Conservation (phyloP, 306 rosid genomes). For the Ormosia emarginata region DNA sequence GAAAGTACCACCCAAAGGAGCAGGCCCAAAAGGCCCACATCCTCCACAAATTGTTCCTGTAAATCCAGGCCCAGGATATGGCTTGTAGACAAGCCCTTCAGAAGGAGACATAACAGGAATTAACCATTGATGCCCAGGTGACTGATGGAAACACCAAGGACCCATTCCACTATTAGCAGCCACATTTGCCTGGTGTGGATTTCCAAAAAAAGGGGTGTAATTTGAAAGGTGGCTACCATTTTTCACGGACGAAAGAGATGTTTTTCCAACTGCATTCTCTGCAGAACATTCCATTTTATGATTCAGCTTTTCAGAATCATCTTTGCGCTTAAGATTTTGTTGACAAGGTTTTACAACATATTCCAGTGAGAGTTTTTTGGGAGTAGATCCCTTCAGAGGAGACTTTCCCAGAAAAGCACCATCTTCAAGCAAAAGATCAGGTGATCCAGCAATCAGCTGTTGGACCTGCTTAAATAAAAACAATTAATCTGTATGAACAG, state of each 20-base stretch:
- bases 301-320: slow-evolving; percentile 53
- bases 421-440: slow-evolving; percentile 69
- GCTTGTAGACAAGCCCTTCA: slow-evolving; percentile 95
- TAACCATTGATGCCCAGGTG: slow-evolving; percentile 82
- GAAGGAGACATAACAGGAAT: slow-evolving; percentile 88
- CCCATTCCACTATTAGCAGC: slow-evolving; percentile 49
- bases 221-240: slow-evolving; percentile 55
- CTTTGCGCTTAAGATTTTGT: slow-evolving; percentile 38
- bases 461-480: slow-evolving; percentile 72
- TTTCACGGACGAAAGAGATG: slow-evolving; percentile 54
- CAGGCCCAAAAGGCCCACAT: slow-evolving; percentile 57
- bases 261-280: slow-evolving; percentile 81
- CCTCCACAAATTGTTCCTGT: slow-evolving; percentile 60
- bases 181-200: slow-evolving; percentile 38
- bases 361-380: slow-evolving; percentile 51
- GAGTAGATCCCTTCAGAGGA: slow-evolving; percentile 44
- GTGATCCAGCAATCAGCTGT: slow-evolving; percentile 83
- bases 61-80: slow-evolving; percentile 71
- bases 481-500: not conserved
- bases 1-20: slow-evolving; percentile 45
- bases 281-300: slow-evolving; percentile 77
- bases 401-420: slow-evolving; percentile 61
- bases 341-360: slow-evolving; percentile 39
- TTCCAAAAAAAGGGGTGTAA: slow-evolving; percentile 45
- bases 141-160: slow-evolving; percentile 70